These are phyloP conservation scores for Jatropha podagrica DNA, from an alignment of 441 rosid genomes.

Conservation along the genomic window DNA sequence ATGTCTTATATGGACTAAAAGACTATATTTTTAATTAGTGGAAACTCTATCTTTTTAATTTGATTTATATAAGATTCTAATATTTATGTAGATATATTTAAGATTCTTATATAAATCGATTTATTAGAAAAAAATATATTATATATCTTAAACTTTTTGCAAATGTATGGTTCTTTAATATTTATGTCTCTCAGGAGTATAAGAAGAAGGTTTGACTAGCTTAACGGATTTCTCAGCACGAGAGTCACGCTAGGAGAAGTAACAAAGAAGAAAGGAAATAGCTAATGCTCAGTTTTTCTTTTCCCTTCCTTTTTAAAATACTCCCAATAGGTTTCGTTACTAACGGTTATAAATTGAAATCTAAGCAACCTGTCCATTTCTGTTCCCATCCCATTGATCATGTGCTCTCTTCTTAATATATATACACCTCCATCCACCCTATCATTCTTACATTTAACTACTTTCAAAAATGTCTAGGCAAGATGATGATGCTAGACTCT, in stretches of 20 bases:
- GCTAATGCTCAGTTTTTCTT: background rate
- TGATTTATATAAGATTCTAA: no score
- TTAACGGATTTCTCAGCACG: background rate
- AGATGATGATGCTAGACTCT: constrained; percentile 11
- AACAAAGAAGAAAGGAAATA: constrained; percentile 6
- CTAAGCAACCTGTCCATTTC: background rate
- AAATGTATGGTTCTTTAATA: no score
- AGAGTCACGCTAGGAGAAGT: background rate
- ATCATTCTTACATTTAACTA: background rate
- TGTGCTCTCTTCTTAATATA: background rate
- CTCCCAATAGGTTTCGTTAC: background rate
- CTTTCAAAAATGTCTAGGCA: background rate
- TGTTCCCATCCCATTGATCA: background rate
- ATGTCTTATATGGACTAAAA: no score
- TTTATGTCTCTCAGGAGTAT: no score
- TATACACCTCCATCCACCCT: background rate
- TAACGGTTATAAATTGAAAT: constrained; percentile 16
- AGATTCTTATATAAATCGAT: no score
- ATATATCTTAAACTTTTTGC: no score
- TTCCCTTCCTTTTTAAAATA: no score
- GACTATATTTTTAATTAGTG: no score
- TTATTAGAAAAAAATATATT: no score
- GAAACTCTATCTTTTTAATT: no score
- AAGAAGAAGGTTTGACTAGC: background rate
- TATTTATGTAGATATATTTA: no score